A percentile compares a stretch with the other conserved stretches of the same genome.
phyloP scores from a whole-genome alignment of 2,329 filamentous ascomycete species.

The Epichloe gansuensis region DNA sequence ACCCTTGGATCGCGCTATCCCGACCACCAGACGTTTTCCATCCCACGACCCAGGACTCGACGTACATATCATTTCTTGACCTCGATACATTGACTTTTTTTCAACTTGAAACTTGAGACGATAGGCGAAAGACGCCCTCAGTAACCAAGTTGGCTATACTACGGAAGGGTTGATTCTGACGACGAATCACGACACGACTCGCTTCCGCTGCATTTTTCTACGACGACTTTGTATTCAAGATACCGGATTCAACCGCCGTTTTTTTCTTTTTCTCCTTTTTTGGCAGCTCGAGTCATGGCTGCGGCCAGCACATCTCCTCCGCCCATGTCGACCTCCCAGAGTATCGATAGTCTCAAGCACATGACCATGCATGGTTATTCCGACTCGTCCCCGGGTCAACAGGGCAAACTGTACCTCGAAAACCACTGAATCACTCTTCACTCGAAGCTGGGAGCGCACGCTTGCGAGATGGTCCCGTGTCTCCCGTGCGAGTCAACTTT shows the following conservation, averaged over 20 bases:
- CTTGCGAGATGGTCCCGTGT: constrained; percentile 40
- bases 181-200: background rate
- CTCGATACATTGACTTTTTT: background rate
- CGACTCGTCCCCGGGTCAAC: constrained; percentile 6
- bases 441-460: constrained; percentile 21
- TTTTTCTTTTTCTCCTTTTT: background rate
- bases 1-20: background rate
- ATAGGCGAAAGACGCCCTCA: background rate
- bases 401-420: constrained; percentile 16
- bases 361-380: constrained; percentile 6
- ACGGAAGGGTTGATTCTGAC: background rate
- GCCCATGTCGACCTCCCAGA: constrained; percentile 17
- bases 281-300: constrained; percentile 18
- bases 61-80: background rate
- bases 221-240: background rate
- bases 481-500: constrained; percentile 44
- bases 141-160: background rate
- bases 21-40: background rate
- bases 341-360: constrained; percentile 10
- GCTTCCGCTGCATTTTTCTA: background rate
- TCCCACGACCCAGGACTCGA: background rate
- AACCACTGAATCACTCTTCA: constrained; percentile 24
- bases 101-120: no score
- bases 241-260: background rate
- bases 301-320: constrained; percentile 24